Percentiles rank a stretch among this genome's conserved stretches.
Evolutionary conservation across 75 land plant species (phyloP).

Genomic region (Cryptomeria japonica): DNA sequence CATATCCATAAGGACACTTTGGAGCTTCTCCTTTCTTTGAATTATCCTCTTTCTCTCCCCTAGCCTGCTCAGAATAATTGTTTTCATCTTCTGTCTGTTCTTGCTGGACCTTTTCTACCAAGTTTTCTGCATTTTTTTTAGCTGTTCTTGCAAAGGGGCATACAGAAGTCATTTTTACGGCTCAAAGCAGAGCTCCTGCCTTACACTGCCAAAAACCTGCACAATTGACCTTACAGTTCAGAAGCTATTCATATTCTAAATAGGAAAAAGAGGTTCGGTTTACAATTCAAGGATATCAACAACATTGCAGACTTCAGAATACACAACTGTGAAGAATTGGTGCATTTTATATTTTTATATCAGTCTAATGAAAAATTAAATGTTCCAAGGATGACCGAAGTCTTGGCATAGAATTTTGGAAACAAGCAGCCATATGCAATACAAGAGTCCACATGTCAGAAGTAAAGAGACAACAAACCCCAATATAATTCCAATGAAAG

Average conservation of each 20-base stretch:
- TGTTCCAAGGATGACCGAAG: background rate
- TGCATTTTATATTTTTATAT: background rate
- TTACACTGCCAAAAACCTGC: conserved; percentile 6
- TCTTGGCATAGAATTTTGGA: background rate
- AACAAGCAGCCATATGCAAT: background rate
- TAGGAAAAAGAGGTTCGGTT: background rate
- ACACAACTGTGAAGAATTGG: background rate
- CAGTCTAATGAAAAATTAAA: background rate
- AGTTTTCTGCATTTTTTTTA: conserved; percentile 5
- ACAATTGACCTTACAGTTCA: background rate
- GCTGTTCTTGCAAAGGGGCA: conserved; percentile 53
- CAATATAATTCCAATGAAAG: background rate
- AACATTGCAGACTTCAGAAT: background rate
- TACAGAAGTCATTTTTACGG: conserved; percentile 30
- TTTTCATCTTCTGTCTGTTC: conserved; percentile 7
- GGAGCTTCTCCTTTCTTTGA: conserved; percentile 24
- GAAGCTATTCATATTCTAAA: background rate
- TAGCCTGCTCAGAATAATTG: conserved; percentile 13
- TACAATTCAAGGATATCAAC: background rate
- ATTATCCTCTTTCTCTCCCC: conserved; percentile 14
- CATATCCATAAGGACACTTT: conserved; percentile 92
- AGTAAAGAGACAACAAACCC: background rate
- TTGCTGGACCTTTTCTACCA: conserved; percentile 18
- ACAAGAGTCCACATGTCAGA: background rate
- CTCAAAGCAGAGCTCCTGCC: background rate